phyloP scores from a whole-genome alignment of 345 rosid genomes.

The Hypericum perforatum region DNA sequence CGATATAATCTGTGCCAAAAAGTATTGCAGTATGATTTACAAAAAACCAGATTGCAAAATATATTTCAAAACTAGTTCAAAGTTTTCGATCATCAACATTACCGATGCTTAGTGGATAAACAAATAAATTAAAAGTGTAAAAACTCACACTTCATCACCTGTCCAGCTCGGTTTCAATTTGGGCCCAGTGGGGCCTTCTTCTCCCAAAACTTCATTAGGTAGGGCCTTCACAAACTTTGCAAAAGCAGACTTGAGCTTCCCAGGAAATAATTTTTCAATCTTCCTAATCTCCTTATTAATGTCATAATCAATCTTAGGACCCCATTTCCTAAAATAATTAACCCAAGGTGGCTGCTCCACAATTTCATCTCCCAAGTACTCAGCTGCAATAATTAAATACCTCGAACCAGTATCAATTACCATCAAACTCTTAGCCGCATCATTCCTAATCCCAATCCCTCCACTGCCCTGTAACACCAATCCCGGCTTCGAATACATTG shows the following conservation, averaged over 20 bases:
- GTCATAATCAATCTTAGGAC: slow-evolving; percentile 55
- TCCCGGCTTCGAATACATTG: slow-evolving; percentile 66
- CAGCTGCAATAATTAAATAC: slow-evolving; percentile 42
- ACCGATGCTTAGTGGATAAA: no score
- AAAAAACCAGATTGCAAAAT: no score
- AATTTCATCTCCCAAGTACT: slow-evolving; percentile 30
- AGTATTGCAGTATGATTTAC: no score
- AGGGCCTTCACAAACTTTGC: slow-evolving; percentile 31
- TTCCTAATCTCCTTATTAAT: slow-evolving; percentile 28
- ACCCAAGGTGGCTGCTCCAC: slow-evolving; percentile 50
- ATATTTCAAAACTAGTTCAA: no score
- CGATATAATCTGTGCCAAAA: no score
- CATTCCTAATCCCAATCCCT: slow-evolving; percentile 57
- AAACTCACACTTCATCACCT: slow-evolving; percentile 44
- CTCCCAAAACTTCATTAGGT: slow-evolving; percentile 51
- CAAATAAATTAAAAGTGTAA: no score
- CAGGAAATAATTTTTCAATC: slow-evolving; percentile 36
- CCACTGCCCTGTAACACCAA: slow-evolving; percentile 60
- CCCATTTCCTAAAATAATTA: slow-evolving; percentile 62
- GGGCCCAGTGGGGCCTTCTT: slow-evolving; percentile 90
- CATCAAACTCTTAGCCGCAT: slow-evolving; percentile 48
- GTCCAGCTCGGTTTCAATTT: slow-evolving; percentile 53
- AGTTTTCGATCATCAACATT: no score
- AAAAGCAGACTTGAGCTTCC: slow-evolving; percentile 42
- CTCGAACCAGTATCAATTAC: slow-evolving; percentile 33